Percentiles rank a stretch among this genome's conserved stretches.
These are phyloP conservation scores for Suillus subaureus DNA, from an alignment of 768 basidiomycete species.

Conservation along the genomic window DNA sequence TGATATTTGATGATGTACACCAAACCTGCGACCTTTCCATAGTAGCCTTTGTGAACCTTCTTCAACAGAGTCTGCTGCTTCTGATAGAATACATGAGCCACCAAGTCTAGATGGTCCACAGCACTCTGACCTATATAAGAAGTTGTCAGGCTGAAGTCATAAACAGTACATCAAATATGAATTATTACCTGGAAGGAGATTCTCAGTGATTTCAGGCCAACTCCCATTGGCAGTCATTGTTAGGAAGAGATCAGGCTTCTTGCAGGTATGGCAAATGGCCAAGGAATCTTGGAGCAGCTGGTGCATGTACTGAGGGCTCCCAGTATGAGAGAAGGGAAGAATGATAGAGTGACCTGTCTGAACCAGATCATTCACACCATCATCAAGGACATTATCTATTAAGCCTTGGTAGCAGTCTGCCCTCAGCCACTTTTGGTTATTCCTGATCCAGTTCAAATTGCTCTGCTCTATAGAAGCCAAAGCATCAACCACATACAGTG, in stretches of 20 bases:
- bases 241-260: constrained; percentile 47
- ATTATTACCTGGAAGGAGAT: constrained; percentile 36
- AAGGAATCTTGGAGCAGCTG: constrained; percentile 48
- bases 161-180: too few relatives aligned
- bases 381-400: constrained; percentile 29
- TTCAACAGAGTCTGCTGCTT: constrained; percentile 42
- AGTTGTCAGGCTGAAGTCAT: neutral
- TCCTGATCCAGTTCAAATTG: constrained; percentile 34
- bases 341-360: constrained; percentile 37
- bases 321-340: constrained; percentile 46
- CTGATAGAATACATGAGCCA: constrained; percentile 45
- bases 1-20: constrained; percentile 62
- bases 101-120: constrained; percentile 49
- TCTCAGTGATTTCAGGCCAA: constrained; percentile 47
- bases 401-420: constrained; percentile 37
- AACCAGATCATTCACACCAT: constrained; percentile 27
- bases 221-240: constrained; percentile 55
- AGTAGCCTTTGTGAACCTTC: constrained; percentile 40
- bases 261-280: constrained; percentile 41
- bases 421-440: constrained; percentile 39
- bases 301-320: constrained; percentile 45
- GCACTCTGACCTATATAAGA: constrained; percentile 30
- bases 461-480: constrained; percentile 48
- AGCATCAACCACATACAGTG: constrained; percentile 44
- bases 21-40: constrained; percentile 44